Base-by-base conservation (phyloP, 805 yeast species). In the Sugiyamaella lignohabitans region DNA sequence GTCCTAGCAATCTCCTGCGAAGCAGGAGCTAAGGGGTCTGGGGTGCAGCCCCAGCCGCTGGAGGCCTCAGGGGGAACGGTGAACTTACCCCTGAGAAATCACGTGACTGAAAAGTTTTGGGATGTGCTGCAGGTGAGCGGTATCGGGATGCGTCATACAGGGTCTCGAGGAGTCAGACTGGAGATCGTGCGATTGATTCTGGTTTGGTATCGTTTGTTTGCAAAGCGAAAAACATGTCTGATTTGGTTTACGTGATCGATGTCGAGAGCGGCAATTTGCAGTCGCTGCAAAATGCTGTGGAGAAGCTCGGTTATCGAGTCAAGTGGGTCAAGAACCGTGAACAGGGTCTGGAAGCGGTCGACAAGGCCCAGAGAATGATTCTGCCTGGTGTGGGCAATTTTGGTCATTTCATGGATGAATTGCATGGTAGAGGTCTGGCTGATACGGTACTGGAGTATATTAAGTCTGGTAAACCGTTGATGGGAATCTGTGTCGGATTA, bases 401-500 rank as follows among this genome's bases (percentile, higher is more conserved):
- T 64, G 98, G 96, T 39, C 98, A 93, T 63, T 89, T 91, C 62
- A 88, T 89, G 51, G 78, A 77, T 44, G 79, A 84, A 56, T 65
- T 93, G 40, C 72, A 71, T 40, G 69, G 70, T 3, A 74, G 84
- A 48, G 77, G 80, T 0, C 79, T 91, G 50, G 78, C 73, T 11
- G 74, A 69, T 32, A 95, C 94, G 0, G 67, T 94, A 21, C 68
- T 66, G 44, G 64, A 74, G 39, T 88, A 87, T 58, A 80, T 89
- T 32, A 66, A 70, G 5, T 69, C 84, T n/a, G 96, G 96, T 1
- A 79, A 79, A 57, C 87, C 94, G 14, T 68, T 93, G 23, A 87
- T 93, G 96, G 99, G 98, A 4, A 87, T 93, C 52, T 93, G 99
- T 69, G 98, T 93, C 38, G 99, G 99, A 5, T 70, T 93, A 47